phyloP scores from a whole-genome alignment of 2,329 filamentous ascomycete genomes.

The Colletotrichum spaethianum region DNA sequence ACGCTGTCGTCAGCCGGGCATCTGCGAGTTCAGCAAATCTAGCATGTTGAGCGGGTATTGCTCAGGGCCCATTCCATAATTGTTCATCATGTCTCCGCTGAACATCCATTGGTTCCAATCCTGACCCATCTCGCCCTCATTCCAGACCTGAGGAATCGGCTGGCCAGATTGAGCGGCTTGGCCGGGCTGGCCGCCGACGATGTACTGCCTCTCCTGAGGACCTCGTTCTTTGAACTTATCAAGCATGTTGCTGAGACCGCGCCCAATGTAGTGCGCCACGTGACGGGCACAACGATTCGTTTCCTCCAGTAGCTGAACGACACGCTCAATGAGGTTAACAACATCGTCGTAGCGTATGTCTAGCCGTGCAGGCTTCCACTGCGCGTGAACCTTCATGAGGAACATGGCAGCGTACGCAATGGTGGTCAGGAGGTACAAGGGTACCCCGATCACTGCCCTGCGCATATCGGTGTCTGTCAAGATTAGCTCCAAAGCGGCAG shows the following conservation, averaged over 20 bases:
- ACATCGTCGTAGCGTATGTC: conserved; percentile 51
- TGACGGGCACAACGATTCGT: conserved; percentile 48
- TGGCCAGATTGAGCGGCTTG: conserved; percentile 14
- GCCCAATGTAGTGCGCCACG: conserved; percentile 49
- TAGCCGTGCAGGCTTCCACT: conserved; percentile 49
- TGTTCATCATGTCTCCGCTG: conserved; percentile 42
- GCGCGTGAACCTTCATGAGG: conserved; percentile 50
- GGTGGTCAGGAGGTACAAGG: conserved; percentile 51
- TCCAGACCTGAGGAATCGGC: conserved; percentile 17
- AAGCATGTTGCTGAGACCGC: conserved; percentile 49
- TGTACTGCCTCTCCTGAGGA: conserved; percentile 27
- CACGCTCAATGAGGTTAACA: conserved; percentile 45
- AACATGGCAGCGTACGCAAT: conserved; percentile 52
- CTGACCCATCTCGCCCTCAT: conserved; percentile 29
- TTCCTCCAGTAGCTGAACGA: conserved; percentile 45
- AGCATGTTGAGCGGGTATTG: conserved; percentile 46
- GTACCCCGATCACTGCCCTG: conserved; percentile 49
- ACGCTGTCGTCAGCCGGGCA: conserved; percentile 44
- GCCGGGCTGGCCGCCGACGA: conserved; percentile 1
- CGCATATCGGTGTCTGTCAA: conserved; percentile 50
- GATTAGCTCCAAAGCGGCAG: conserved; percentile 48
- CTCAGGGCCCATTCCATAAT: conserved; percentile 40
- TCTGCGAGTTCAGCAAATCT: conserved; percentile 47
- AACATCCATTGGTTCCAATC: conserved; percentile 49
- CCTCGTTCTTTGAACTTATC: conserved; percentile 47